Percentiles rank a stretch among this genome's conserved stretches.
phyloP scores from a whole-genome alignment of 1,284 basidiomycete species.

The Cystobasidium slooffiae region DNA sequence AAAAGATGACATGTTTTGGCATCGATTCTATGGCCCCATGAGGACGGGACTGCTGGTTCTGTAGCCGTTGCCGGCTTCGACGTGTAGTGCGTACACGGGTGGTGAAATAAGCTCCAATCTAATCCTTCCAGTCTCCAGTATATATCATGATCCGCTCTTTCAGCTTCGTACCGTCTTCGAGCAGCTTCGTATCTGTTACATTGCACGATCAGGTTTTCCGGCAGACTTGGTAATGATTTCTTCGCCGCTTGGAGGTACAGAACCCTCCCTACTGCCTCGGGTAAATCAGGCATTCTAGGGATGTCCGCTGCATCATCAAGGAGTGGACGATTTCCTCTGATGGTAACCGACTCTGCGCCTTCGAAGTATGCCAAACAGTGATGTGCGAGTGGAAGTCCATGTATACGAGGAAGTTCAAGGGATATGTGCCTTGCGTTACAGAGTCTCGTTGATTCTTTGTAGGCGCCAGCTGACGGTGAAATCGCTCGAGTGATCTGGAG shows the following conservation, averaged over 20 bases:
- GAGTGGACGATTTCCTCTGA: slow-evolving; percentile 2
- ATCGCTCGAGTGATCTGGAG: neutral
- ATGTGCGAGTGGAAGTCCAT: neutral
- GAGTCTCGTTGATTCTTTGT: neutral
- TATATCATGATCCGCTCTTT: neutral
- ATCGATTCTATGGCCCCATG: neutral
- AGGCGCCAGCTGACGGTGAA: neutral
- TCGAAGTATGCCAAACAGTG: slow-evolving; percentile 10
- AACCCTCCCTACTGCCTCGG: neutral
- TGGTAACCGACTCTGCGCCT: neutral
- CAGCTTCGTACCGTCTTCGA: neutral
- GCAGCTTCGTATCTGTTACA: neutral
- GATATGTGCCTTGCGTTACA: neutral
- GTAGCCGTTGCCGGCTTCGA: too few relatives aligned
- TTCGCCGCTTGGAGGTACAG: neutral
- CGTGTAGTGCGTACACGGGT: neutral
- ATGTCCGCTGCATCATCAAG: neutral
- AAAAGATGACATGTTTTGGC: slow-evolving; percentile 6
- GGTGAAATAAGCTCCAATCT: slow-evolving; percentile 2
- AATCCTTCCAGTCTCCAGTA: neutral
- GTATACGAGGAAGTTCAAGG: neutral
- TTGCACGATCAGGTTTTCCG: neutral
- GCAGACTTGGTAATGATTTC: neutral
- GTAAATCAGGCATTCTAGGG: neutral
- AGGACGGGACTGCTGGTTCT: too few relatives aligned